Conservation (phyloP, 345 rosid species). For the Raphanus raphanistrum region DNA sequence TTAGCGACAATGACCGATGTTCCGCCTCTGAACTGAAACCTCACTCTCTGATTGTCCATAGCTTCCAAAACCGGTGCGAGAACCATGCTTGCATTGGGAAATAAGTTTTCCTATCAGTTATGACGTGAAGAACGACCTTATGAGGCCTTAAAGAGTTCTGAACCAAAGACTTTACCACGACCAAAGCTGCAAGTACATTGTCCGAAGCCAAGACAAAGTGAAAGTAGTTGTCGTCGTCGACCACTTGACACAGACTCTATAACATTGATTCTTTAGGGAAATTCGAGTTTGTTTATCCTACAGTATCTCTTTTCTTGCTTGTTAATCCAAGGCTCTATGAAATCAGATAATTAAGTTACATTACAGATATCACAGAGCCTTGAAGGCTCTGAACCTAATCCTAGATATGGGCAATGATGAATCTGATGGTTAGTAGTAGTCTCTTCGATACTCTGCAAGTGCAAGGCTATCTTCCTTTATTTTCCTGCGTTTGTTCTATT, state of each 20-base stretch:
- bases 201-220: constrained; percentile 90
- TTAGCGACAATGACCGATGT: constrained; percentile 77
- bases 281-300: constrained; percentile 53
- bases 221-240: constrained; percentile 74
- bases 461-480: not conserved
- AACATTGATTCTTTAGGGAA: constrained; percentile 85
- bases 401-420: not conserved
- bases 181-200: constrained; percentile 85
- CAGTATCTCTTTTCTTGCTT: constrained; percentile 83
- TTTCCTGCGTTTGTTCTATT: not conserved
- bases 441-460: not conserved
- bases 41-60: constrained; percentile 83
- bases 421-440: not conserved
- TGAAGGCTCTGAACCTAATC: not conserved
- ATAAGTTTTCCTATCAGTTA: constrained; percentile 88
- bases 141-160: constrained; percentile 62
- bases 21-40: constrained; percentile 91
- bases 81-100: constrained; percentile 99
- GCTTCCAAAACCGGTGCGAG: constrained; percentile 98
- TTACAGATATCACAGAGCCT: not conserved
- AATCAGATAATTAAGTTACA: not conserved
- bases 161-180: constrained; percentile 75
- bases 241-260: constrained; percentile 68
- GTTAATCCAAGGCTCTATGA: constrained; percentile 70
- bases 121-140: constrained; percentile 75